Evolutionary conservation across 2,329 filamentous ascomycete species (phyloP).

Genomic region (Beauveria varroae): DNA sequence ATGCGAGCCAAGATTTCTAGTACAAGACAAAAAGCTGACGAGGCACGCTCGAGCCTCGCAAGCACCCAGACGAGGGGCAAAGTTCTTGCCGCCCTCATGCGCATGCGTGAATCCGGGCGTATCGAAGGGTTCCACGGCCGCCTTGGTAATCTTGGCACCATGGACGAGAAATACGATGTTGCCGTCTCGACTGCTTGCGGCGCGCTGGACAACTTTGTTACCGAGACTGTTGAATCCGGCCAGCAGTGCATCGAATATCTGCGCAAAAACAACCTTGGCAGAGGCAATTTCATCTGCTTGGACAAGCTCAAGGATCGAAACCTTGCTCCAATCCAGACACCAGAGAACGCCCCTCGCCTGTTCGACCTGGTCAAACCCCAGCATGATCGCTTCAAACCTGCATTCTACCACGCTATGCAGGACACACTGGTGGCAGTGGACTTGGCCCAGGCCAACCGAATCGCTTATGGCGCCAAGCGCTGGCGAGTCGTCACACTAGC

Average conservation of each 20-base stretch:
- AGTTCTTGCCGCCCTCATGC: constrained; percentile 84
- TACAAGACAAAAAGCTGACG: constrained; percentile 89
- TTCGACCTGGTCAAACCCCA: constrained; percentile 91
- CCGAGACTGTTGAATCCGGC: constrained; percentile 89
- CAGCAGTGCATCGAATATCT: constrained; percentile 98
- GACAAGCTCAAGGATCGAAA: constrained; percentile 78
- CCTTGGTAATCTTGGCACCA: constrained; percentile 86
- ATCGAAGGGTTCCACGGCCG: constrained; percentile 96
- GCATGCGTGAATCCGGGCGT: constrained; percentile 89
- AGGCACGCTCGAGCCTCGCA: constrained; percentile 83
- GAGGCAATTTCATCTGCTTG: constrained; percentile 94
- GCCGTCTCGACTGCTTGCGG: constrained; percentile 97
- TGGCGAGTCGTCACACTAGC: constrained; percentile 96
- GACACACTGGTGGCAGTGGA: constrained; percentile 92
- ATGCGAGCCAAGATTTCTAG: constrained; percentile 79
- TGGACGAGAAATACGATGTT: constrained; percentile 89
- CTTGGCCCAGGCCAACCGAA: constrained; percentile 91
- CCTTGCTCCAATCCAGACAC: constrained; percentile 73
- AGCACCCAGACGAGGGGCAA: constrained; percentile 89
- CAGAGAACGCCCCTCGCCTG: constrained; percentile 82
- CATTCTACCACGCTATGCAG: constrained; percentile 92
- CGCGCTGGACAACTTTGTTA: constrained; percentile 89
- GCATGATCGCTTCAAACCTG: constrained; percentile 76
- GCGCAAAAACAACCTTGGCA: constrained; percentile 91
- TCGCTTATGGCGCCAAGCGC: constrained; percentile 85